Base-by-base conservation (phyloP, 192 early-diverging fungal genomes). In the Chytriomyces sp. region DNA sequence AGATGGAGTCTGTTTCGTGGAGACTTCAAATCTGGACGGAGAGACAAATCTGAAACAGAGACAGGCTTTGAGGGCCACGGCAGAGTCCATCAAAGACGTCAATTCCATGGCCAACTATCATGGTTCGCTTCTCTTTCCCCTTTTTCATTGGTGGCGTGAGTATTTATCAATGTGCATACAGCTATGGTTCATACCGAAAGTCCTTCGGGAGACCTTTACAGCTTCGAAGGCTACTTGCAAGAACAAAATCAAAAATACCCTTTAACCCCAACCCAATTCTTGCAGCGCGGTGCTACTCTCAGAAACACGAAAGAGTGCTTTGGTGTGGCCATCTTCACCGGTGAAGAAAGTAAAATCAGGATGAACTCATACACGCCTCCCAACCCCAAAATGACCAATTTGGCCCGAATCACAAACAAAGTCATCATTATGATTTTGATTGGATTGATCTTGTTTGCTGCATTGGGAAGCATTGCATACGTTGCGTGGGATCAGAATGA, bases 11-110 rank as follows among this genome's bases (percentile, higher is more conserved):
- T 94, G 92, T 62, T 94, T 88, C 84, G 89, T 95, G 36, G 93
- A 95, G 75, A 95, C 94, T 0, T 88, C 93, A 0, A 88, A 91
- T 14, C 80, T 95, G 59, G 94, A 95, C 74, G 94, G 94, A 39
- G 94, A 95, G 68, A 93, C 93, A 17, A 94, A 93, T 82, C 81
- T 95, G 37, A 95, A 95, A 82, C 91, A 92, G 74, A 80, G 88
- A 64, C 90, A 92, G 70, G 89, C 74, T 26, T 39, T 75, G 38
- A 84, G 82, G 40, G 81, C 68, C 10, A 92, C 86, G 26, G 86
- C 86, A 17, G 81, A 82, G 37, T 64, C 64, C 34, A 73, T 86
- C 55, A 38, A 34, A 12, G 70, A 85, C 37, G 77, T 79, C 22
- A 81, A 85, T 64, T 72, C 80, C 28, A 41, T 90, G 17, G 86